Evolutionary conservation across 352 stramenopile species (phyloP), one percentile per base, ranked within the genome.

Genomic region (Phytophthora sansomeana): DNA sequence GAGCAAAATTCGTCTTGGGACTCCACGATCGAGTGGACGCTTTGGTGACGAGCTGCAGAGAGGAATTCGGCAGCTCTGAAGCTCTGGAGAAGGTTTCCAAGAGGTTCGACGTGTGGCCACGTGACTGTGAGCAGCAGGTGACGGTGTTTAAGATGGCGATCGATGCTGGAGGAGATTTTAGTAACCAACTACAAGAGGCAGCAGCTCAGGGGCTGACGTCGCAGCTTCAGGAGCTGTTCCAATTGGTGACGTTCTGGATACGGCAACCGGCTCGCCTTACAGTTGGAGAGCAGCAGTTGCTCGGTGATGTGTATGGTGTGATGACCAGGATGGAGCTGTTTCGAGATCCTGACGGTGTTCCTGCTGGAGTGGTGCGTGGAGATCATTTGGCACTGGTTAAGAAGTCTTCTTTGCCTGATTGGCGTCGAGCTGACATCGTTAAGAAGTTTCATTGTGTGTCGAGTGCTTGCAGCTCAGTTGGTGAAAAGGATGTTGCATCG

Each of bases 1-100:
- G 63, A 0, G 56, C 47, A 28, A 72, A 55, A 39, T 72, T 72
- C 41, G 57, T 67, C 26, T 35, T 72, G 21, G 57, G 49, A 44
- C 49, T 72, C 21, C 49, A 72, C 29, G 63, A 72, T 51, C 57
- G 57, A 38, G 63, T 72, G 10, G 57, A 58, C 30, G 17, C 63
- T 16, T 67, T 67, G 17, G 41, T 71, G 3, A 13, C 39, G 21
- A 51, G 17, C 2, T 60, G 39, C 19, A 26, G 28, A 9, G 36
- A 38, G 41, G 16, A 17, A 24, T 63, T 58, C 17, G 56, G 35
- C 3, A 21, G 3, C 21, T 48, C 33, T n/a, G 26, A 50, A 21
- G 54, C 3, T 16, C 14, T 65, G 14, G 16, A 61, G 11, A 21
- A 4, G 3, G 41, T 47, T 5, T 36, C 24, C 19, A 66, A 56